Percentiles rank a stretch among this genome's conserved stretches.
Conservation (phyloP, 345 rosid species). For the Melastoma malabathricum region DNA sequence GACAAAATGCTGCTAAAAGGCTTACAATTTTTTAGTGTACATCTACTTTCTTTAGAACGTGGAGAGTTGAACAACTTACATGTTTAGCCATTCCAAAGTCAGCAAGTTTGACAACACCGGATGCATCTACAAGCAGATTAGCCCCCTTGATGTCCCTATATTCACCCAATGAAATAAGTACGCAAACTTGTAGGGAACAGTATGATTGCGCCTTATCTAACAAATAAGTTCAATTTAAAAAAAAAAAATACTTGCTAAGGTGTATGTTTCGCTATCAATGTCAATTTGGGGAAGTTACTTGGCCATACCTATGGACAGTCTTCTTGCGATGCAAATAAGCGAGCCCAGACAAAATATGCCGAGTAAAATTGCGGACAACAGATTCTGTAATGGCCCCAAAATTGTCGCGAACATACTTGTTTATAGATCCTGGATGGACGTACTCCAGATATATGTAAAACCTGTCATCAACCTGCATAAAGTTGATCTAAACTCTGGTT, state of each 20-base stretch:
- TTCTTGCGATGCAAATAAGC: constrained; percentile 7
- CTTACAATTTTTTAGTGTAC: no score
- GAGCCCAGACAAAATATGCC: constrained; percentile 8
- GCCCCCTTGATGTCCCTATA: constrained; percentile 12
- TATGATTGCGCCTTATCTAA: not conserved
- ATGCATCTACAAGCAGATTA: constrained; percentile 9
- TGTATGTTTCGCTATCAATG: no score
- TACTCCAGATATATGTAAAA: constrained; percentile 10
- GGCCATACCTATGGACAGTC: constrained; percentile 7
- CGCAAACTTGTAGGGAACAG: not conserved
- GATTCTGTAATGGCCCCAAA: constrained; percentile 6
- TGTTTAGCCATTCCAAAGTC: constrained; percentile 15
- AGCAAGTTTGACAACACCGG: constrained; percentile 9
- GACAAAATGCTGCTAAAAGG: no score
- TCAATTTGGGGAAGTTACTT: not conserved
- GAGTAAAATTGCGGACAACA: constrained; percentile 4
- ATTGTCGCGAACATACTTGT: constrained; percentile 6
- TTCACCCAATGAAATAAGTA: not conserved
- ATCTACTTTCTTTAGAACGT: no score
- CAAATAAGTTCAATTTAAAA: no score
- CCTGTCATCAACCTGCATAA: constrained; percentile 7
- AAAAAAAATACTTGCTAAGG: no score
- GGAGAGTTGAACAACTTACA: constrained; percentile 6
- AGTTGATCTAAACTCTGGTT: not conserved
- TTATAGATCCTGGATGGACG: constrained; percentile 9